Evolutionary conservation across 2,329 filamentous ascomycete species (phyloP), one percentile per base, ranked within the genome.

Genomic region (Diaporthe caulivora): DNA sequence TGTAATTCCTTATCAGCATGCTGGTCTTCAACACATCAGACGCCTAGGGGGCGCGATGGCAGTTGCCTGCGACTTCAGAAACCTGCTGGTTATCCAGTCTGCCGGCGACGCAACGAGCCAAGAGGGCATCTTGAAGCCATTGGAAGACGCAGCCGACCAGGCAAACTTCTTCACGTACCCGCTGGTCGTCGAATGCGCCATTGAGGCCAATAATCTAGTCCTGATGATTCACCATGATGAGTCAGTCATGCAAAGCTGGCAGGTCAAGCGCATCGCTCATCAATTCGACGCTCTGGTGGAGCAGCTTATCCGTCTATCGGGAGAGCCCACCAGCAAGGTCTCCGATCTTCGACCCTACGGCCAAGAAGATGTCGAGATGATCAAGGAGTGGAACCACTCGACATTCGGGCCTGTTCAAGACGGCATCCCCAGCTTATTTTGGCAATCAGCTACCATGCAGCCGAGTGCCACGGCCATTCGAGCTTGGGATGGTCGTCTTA

Each of bases 1-100:
- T 1, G 34, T 60, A 75, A 92, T 92, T 11, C 88, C 90, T 0
- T 87, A 92, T 78, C 89, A 93, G 79, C 91, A 93, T 78, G 85
- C 88, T 62, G 89, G 89, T 34, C 81, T 90, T 37, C 89, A 91
- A 76, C 83, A 90, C 75, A 91, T 91, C 42, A 88, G 90, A 13
- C 84, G 86, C 24, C 80, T 92, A n/a, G 57, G 57, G 3, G 37
- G 15, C 2, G 8, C 57, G 5, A 26, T 60, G 18, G 57, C 57
- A 60, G 57, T 60, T 15, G 57, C 57, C 57, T 60, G 57, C 13
- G 57, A 60, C 34, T 60, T 60, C n/a, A 60, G 37, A 15, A 60
- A 60, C 15, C 49, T 70, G 31, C 51, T 70, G 49, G 44, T 42
- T 2, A 51, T 67, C 42, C 49, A 70, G 31, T 70, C 67, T 42